A percentile compares a stretch with the other conserved stretches of the same genome.
Evolutionary conservation across 2,329 filamentous ascomycete genomes (phyloP).

Genomic region (Sclerotinia borealis): DNA sequence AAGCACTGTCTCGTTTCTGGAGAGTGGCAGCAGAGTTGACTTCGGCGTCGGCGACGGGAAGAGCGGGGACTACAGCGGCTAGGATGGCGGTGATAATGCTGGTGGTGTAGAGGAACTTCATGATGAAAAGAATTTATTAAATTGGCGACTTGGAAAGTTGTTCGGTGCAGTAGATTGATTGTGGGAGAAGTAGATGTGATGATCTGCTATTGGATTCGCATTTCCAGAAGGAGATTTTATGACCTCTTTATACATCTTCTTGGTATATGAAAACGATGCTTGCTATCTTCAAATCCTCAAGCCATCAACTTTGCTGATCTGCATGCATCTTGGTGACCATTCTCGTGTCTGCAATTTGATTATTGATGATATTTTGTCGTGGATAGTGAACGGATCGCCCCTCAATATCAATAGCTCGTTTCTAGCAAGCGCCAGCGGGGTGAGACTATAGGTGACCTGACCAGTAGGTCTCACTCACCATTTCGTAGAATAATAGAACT

Average conservation of each 20-base stretch:
- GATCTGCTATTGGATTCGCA: neutral
- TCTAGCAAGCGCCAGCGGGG: neutral
- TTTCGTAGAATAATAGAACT: too few relatives aligned
- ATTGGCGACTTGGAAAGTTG: neutral
- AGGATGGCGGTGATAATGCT: conserved; percentile 6
- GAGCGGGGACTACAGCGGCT: neutral
- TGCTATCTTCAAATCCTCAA: neutral
- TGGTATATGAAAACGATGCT: neutral
- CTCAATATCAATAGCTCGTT: neutral
- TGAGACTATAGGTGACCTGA: neutral
- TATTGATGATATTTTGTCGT: neutral
- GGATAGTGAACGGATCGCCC: too few relatives aligned
- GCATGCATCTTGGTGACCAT: neutral
- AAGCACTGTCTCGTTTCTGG: neutral
- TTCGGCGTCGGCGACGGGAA: neutral
- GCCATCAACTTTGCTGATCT: neutral
- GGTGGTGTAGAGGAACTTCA: conserved; percentile 8
- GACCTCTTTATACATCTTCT: neutral
- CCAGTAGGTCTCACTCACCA: neutral
- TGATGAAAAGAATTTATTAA: neutral
- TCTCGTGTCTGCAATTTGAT: neutral
- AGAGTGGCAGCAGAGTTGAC: neutral
- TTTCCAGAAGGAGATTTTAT: neutral
- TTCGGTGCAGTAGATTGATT: neutral
- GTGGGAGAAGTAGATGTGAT: neutral